Base-by-base conservation (phyloP, 192 early-diverging fungal species). In the Phycomyces nitens region DNA sequence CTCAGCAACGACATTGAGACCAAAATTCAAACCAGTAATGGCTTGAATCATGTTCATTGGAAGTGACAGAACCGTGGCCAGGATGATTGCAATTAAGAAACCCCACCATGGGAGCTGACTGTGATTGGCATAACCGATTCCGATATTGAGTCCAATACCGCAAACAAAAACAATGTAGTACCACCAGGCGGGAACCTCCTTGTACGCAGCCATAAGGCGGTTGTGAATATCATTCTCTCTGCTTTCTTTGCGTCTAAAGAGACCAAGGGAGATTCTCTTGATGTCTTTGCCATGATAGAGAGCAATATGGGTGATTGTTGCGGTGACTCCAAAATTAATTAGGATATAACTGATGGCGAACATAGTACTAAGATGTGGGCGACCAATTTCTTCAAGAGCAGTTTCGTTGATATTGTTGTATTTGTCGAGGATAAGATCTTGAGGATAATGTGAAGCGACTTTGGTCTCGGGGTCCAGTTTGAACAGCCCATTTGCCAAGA, bases 181-280 rank as follows among this genome's bases (percentile, higher is more conserved):
- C 89, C 87, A 89, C 84, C 85, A 89, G n/a, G 65, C 60, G 26
- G 91, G 91, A 0, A 89, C 86, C 53, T 89, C 85, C 27, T 76
- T 72, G 66, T 93, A 91, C 27, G 43, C 68, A 16, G 62, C 43
- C 86, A 89, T 89, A 49, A 87, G 64, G 64, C 73, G 77, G 65
- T 76, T 79, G 65, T 88, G 88, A 53, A 87, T 78, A 64, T 91
- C 87, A 1, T 29, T 23, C 18, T 64, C 43, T 18, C 14, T 29
- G 26, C 72, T 69, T 18, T 71, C 64, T 64, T 77, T 76, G 1
- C 58, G 20, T 11, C 74, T 77, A 3, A 75, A 49, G 18, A 71
- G 60, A 20, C 75, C 72, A 60, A 85, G 73, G 15, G 76, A 80
- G 12, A 47, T 47, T 22, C 52, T 51, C 67, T 76, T 76, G 58